Evolutionary conservation across 108 stramenopile species (phyloP), one percentile per base, ranked within the genome.

Genomic region (Bacterosira constricta): DNA sequence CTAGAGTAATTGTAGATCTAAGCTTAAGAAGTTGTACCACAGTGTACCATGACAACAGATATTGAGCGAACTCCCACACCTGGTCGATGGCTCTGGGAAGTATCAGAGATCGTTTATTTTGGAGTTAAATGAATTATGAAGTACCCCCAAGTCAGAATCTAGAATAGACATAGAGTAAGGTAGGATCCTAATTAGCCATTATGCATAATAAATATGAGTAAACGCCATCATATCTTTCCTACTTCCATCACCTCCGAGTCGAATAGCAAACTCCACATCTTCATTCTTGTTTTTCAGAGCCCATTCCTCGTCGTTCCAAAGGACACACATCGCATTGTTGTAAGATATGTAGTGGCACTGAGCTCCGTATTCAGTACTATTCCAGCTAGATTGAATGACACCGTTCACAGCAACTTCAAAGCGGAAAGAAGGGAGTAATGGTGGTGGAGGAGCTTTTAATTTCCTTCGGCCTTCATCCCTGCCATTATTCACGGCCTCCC

Each of bases 121-220:
- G n/a, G n/a, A n/a, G n/a, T n/a, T n/a, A n/a, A n/a, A n/a, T n/a
- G n/a, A n/a, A n/a, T n/a, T n/a, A n/a, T n/a, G n/a, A n/a, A n/a
- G n/a, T n/a, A n/a, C n/a, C n/a, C n/a, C n/a, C n/a, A n/a, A n/a
- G n/a, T n/a, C n/a, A n/a, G n/a, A n/a, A n/a, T n/a, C n/a, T n/a
- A n/a, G n/a, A n/a, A n/a, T n/a, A n/a, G n/a, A n/a, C n/a, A n/a
- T n/a, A n/a, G n/a, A n/a, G n/a, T n/a, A n/a, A n/a, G n/a, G n/a
- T n/a, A n/a, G n/a, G n/a, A n/a, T n/a, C n/a, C n/a, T n/a, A n/a
- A n/a, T n/a, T n/a, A n/a, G n/a, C n/a, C n/a, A n/a, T n/a, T n/a
- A n/a, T n/a, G 77, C 82, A 45, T 75, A 83, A 51, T 83, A 83
- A 42, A 83, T 38, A 57, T 83, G 82, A 27, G 82, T 56, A 10